Evolutionary conservation across 176 grass and related monocot species (phyloP).

Genomic region (Stipa capillata): DNA sequence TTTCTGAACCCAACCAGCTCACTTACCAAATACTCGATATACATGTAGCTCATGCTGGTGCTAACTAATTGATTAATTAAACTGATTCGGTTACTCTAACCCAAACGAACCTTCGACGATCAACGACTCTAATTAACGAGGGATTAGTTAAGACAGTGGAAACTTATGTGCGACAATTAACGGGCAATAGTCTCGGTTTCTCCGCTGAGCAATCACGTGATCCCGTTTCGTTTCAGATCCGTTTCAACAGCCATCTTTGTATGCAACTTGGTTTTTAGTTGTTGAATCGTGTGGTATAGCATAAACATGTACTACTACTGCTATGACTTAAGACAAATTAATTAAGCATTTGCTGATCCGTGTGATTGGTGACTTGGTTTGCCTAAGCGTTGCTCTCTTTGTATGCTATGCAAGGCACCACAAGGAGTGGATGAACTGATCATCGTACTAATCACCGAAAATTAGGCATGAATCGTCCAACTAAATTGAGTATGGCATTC

Average conservation of each 20-base stretch:
- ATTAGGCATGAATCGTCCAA: not conserved
- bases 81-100: not conserved
- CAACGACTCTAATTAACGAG: not conserved
- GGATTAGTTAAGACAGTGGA: not conserved
- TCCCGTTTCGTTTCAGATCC: not conserved
- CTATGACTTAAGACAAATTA: no score
- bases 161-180: not conserved
- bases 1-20: not conserved
- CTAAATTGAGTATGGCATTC: not conserved
- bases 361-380: no score
- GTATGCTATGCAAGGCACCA: not conserved
- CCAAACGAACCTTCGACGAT: not conserved
- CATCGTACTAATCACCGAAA: not conserved
- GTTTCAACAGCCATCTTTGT: not conserved
- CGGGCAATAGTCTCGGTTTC: not conserved
- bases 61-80: not conserved
- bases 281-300: not conserved
- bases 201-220: not conserved
- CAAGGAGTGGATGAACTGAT: not conserved
- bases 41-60: not conserved
- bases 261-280: not conserved
- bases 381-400: no score
- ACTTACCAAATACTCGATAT: conserved; percentile 14
- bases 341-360: no score
- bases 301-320: no score